These are phyloP conservation scores for Ogataea degrootiae DNA, from an alignment of 805 yeast species.

Conservation along the genomic window DNA sequence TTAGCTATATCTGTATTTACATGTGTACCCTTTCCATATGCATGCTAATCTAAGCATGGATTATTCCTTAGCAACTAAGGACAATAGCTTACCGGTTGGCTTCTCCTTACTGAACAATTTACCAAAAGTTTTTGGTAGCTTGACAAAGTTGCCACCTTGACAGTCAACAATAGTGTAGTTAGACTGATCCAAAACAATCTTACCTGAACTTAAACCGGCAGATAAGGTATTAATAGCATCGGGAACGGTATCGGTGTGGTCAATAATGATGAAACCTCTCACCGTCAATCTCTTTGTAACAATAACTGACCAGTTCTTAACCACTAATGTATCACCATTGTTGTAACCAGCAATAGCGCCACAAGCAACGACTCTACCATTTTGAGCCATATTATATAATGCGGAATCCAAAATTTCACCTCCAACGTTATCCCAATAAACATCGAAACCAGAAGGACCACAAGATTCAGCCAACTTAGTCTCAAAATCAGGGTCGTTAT, in stretches of 20 bases:
- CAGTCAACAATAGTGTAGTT: constrained; percentile 37
- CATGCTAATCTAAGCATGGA: too few relatives aligned
- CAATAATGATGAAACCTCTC: constrained; percentile 50
- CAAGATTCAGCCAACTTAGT: constrained; percentile 35
- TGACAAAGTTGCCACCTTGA: constrained; percentile 34
- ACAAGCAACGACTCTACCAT: constrained; percentile 51
- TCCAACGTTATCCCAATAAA: constrained; percentile 61
- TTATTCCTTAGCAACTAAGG: constrained; percentile 30
- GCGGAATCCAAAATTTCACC: constrained; percentile 50
- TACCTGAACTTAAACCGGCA: constrained; percentile 36
- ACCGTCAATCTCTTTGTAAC: constrained; percentile 47
- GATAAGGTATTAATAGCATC: constrained; percentile 34
- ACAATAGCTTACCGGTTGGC: constrained; percentile 45
- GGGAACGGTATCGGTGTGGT: constrained; percentile 34
- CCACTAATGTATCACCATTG: constrained; percentile 31
- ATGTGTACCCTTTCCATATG: too few relatives aligned
- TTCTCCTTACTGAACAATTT: constrained; percentile 41
- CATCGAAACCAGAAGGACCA: constrained; percentile 46
- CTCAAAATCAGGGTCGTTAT: constrained; percentile 38
- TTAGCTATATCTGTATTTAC: too few relatives aligned
- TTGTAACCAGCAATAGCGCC: constrained; percentile 62
- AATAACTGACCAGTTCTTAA: constrained; percentile 39
- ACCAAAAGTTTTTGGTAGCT: constrained; percentile 45
- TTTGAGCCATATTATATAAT: constrained; percentile 32
- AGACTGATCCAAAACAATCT: constrained; percentile 33